These are phyloP conservation scores for Cordyceps cicadae DNA, from an alignment of 2,329 filamentous ascomycete genomes.

Conservation along the genomic window DNA sequence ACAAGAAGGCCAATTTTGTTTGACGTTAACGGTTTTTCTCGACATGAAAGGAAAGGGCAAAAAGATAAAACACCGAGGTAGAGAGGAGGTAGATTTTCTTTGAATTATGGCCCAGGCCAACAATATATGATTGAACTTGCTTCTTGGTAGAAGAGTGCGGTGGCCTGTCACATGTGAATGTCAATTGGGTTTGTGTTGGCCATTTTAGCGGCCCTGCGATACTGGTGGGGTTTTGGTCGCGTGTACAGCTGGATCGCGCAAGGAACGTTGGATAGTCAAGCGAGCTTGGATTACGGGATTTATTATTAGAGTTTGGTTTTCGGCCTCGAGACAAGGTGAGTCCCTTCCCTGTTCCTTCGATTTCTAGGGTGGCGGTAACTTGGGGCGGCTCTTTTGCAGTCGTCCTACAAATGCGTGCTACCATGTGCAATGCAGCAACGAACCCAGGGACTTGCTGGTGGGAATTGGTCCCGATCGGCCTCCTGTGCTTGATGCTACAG, in stretches of 20 bases:
- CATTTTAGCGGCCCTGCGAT: not conserved
- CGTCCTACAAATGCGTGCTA: too few species aligned
- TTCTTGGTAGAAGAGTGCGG: not conserved
- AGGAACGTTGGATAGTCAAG: not conserved
- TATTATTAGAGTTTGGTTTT: not conserved
- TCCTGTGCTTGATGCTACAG: too few species aligned
- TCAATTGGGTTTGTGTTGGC: not conserved
- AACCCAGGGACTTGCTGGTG: too few species aligned
- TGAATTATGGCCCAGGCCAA: not conserved
- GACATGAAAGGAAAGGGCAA: constrained; percentile 3
- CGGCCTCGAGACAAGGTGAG: too few species aligned
- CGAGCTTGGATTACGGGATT: not conserved
- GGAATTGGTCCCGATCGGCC: too few species aligned
- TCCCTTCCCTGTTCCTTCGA: too few species aligned
- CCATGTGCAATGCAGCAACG: too few species aligned
- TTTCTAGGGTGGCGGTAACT: too few species aligned
- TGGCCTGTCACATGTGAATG: constrained; percentile 5
- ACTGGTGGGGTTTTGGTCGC: not conserved
- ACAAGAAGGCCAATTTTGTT: not conserved
- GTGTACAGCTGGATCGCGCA: not conserved
- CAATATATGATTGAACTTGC: not conserved
- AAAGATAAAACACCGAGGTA: not conserved
- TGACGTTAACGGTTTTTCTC: not conserved
- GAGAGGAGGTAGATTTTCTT: not conserved
- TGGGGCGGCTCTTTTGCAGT: too few species aligned